Conservation (phyloP, 2,329 filamentous ascomycete genomes). For the Colletotrichum higginsianum region DNA sequence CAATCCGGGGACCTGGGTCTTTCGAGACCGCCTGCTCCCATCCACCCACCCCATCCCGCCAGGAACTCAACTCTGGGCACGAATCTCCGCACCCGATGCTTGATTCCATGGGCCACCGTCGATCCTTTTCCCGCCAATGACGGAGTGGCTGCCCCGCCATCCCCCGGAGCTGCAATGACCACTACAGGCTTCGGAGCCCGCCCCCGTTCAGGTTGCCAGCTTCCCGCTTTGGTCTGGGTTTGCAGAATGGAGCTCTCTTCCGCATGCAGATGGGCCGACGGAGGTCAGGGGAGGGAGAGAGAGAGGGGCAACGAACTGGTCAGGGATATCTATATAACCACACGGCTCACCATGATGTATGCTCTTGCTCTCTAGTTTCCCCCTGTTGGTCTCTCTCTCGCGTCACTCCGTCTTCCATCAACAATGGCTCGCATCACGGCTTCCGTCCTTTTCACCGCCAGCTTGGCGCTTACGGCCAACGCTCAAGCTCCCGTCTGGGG, state of each 20-base stretch:
- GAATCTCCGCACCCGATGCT: slow-evolving; percentile 3
- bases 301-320: neutral
- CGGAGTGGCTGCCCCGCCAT: neutral
- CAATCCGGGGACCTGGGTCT: slow-evolving; percentile 21
- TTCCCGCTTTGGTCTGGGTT: slow-evolving; percentile 3
- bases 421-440: slow-evolving; percentile 33
- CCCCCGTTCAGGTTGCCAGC: neutral
- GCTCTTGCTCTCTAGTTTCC: neutral
- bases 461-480: slow-evolving; percentile 15
- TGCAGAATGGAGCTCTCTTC: neutral
- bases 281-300: too few relatives aligned
- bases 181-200: neutral
- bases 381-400: too few relatives aligned
- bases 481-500: slow-evolving; percentile 44
- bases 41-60: too few relatives aligned
- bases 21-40: neutral
- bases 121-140: slow-evolving; percentile 38
- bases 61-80: neutral
- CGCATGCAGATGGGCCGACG: neutral
- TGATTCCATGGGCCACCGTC: neutral
- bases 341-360: neutral
- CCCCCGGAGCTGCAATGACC: neutral
- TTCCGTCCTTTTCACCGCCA: slow-evolving; percentile 10
- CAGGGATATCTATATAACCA: neutral
- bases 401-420: neutral